Percentiles rank a stretch among this genome's conserved stretches.
Conservation (phyloP, 495 filamentous ascomycete genomes). For the Daldinia caldariorum region DNA sequence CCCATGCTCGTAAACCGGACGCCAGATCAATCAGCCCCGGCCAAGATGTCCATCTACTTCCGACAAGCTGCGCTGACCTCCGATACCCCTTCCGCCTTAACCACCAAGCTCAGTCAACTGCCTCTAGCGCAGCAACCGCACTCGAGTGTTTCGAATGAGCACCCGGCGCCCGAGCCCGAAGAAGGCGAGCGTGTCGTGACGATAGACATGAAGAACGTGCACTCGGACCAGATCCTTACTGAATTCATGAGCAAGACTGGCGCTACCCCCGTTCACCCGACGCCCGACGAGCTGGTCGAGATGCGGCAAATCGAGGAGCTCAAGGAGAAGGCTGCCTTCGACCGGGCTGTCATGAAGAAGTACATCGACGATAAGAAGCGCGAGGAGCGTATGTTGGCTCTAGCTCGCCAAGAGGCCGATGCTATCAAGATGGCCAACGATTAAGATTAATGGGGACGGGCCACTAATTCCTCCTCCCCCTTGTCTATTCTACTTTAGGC, state of each 20-base stretch:
- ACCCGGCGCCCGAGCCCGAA: slow-evolving; percentile 54
- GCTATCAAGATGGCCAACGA: slow-evolving; percentile 48
- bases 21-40: slow-evolving; percentile 63
- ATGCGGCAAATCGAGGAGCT: slow-evolving; percentile 68
- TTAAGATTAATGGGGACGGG: slow-evolving; percentile 14
- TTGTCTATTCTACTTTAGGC: not conserved
- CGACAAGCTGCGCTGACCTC: slow-evolving; percentile 47
- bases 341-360: slow-evolving; percentile 69
- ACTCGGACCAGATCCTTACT: slow-evolving; percentile 71
- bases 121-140: slow-evolving; percentile 49
- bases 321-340: slow-evolving; percentile 59
- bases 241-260: slow-evolving; percentile 75
- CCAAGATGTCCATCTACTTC: slow-evolving; percentile 81
- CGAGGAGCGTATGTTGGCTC: slow-evolving; percentile 61
- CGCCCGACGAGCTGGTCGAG: slow-evolving; percentile 68
- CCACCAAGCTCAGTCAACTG: slow-evolving; percentile 36
- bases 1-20: slow-evolving; percentile 82
- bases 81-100: slow-evolving; percentile 38
- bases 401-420: slow-evolving; percentile 44
- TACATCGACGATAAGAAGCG: slow-evolving; percentile 69
- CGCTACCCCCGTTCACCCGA: slow-evolving; percentile 67
- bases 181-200: slow-evolving; percentile 57
- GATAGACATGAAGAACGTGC: slow-evolving; percentile 71
- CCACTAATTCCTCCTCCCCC: not conserved
- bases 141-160: slow-evolving; percentile 47